phyloP scores from a whole-genome alignment of 345 rosid species.

The Eucalyptus cloeziana region DNA sequence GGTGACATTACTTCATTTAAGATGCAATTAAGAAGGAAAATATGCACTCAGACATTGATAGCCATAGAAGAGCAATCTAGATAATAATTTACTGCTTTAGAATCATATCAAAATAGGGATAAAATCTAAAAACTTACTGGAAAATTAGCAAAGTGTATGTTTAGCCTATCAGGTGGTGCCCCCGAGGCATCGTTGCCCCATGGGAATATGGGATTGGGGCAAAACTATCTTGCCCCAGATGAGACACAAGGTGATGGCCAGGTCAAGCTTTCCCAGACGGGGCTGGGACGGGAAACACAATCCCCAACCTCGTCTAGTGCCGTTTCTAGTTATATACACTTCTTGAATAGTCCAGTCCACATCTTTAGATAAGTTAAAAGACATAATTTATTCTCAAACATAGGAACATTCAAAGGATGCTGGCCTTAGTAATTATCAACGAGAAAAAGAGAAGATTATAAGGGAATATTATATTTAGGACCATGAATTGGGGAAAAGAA shows the following conservation, averaged over 20 bases:
- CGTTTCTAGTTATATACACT: neutral
- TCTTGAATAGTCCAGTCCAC: neutral
- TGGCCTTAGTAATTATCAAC: neutral
- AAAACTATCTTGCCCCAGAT: neutral
- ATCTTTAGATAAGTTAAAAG: neutral
- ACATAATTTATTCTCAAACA: neutral
- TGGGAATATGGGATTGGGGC: neutral
- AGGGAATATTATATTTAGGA: neutral
- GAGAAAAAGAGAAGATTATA: neutral
- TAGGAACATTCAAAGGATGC: neutral
- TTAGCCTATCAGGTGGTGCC: neutral
- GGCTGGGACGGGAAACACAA: neutral
- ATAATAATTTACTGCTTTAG: neutral
- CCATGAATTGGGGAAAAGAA: neutral
- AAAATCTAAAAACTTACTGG: neutral
- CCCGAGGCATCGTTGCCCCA: neutral
- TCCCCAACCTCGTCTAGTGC: neutral
- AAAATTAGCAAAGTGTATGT: neutral
- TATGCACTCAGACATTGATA: neutral
- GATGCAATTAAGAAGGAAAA: neutral
- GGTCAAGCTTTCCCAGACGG: neutral
- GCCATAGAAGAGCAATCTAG: neutral
- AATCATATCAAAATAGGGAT: neutral
- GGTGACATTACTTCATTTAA: neutral
- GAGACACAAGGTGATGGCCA: neutral